Percentiles rank a stretch among this genome's conserved stretches.
These are phyloP conservation scores for Dictyostelium capitatum DNA, from an alignment of 78 protist species.

Conservation along the genomic window DNA sequence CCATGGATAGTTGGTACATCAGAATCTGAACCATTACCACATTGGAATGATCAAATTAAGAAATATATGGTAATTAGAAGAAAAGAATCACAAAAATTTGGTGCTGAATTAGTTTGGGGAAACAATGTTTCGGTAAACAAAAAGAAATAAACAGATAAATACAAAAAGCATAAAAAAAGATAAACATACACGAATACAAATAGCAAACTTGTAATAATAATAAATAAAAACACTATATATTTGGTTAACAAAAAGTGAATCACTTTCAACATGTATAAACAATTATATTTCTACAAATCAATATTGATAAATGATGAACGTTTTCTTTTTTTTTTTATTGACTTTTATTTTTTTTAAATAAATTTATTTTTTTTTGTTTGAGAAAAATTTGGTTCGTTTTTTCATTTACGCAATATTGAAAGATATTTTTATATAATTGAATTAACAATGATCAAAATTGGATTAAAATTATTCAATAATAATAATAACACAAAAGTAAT, in stretches of 20 bases:
- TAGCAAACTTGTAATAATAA: not conserved
- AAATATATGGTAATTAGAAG: conserved; percentile 68
- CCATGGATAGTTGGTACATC: conserved; percentile 65
- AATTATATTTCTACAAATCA: no score
- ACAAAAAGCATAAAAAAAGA: not conserved
- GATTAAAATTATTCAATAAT: not conserved
- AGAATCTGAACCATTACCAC: conserved; percentile 56
- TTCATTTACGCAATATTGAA: not conserved
- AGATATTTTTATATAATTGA: not conserved
- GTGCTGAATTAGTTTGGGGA: conserved; percentile 65
- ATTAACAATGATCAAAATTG: not conserved
- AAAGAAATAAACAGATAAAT: not conserved
- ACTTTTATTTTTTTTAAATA: no score
- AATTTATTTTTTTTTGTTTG: no score
- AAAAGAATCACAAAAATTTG: conserved; percentile 67
- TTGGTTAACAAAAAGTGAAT: no score
- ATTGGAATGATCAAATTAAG: conserved; percentile 76
- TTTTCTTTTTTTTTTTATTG: no score
- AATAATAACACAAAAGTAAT: not conserved
- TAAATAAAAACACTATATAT: no score
- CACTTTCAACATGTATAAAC: no score
- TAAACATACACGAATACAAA: not conserved
- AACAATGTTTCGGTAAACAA: not conserved
- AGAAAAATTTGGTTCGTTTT: no score
- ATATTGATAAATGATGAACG: no score